Evolutionary conservation across 257 asterid genomes (phyloP), one percentile per base, ranked within the genome.

Genomic region (Haberlea rhodopensis): DNA sequence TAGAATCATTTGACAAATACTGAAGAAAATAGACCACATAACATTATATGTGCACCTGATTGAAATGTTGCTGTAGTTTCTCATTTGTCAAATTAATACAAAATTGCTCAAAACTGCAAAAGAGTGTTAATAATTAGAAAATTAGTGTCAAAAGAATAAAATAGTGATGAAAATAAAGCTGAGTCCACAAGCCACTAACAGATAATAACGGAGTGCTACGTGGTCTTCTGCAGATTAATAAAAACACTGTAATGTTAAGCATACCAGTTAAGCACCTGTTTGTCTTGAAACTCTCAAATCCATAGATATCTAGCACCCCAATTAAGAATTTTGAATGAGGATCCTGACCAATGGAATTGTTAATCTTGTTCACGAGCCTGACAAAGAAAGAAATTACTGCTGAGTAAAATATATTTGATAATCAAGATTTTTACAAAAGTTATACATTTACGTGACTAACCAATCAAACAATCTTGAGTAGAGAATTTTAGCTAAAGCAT

Each of bases 241-340:
- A 69, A 71, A 83, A 82, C 71, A 81, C 69, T 27, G 79, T 83
- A 78, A 70, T 77, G n/a, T n/a, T 83, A 87, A 87, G 97, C 97
- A 81, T 90, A 90, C 97, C 97, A 66, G 91, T 84, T 81, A 87
- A 90, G 97, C 96, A 90, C 97, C 97, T 90, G 96, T 90, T 90
- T 82, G 90, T 85, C 92, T 87, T 87, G 96, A 90, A 90, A 82
- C 97, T 90, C 86, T 90, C 97, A 54, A 90, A 90, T 73, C 97
- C 97, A 81, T 90, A 90, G 32, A 90, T 90, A 79, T 90, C 97
- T 76, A 90, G 92, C 77, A 90, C 92, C 66, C 97, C 97, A 63
- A 90, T 90, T 69, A 88, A 82, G 68, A 71, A 67, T 72, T 80
- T 80, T 57, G 96, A 87, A 56, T 78, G 76, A 56, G 87, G 80